Evolutionary conservation across 306 rosid genomes (phyloP), one percentile per base, ranked within the genome.

Genomic region (Vicia villosa): DNA sequence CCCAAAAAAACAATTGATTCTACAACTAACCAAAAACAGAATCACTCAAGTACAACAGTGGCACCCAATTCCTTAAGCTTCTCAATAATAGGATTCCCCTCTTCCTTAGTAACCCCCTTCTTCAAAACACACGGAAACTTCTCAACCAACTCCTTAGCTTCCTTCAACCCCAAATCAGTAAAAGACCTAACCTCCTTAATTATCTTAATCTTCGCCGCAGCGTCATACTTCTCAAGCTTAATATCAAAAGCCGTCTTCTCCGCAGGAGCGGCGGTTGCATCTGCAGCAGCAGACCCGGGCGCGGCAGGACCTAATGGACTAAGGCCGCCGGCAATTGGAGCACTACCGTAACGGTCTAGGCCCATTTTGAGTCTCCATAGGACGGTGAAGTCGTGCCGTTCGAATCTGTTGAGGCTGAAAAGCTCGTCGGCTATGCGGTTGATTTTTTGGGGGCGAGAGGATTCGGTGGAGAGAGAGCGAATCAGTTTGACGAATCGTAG

Each of bases 91-190:
- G 77, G 14, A 26, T 43, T 28, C 10, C 77, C 86, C 51, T 83
- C 86, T 2, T 79, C 86, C 77, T 83, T 83, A 1, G 82, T 67
- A 36, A 83, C 24, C 0, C 86, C 84, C 54, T 83, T 83, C 74
- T 83, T 83, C 72, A 83, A 72, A 69, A 83, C 80, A 73, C 79
- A 83, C 0, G 86, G 86, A 75, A 51, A 71, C 66, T 83, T 83
- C 64, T 83, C 86, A 20, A 83, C 86, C 78, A 83, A 79, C 2
- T 83, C 86, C 72, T 83, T 83, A 1, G 86, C 86, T 42, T 83
- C 86, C 72, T 83, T 83, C 68, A 83, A 68, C 20, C 86, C 86
- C 10, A 83, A 79, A 74, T 79, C 84, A 8, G 86, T 83, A 34
- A 83, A 83, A 8, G 71, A 12, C 46, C 86, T 79, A n/a, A 83